phyloP scores from a whole-genome alignment of 73 alveolate genomes.

The Paramecium octaurelia region DNA sequence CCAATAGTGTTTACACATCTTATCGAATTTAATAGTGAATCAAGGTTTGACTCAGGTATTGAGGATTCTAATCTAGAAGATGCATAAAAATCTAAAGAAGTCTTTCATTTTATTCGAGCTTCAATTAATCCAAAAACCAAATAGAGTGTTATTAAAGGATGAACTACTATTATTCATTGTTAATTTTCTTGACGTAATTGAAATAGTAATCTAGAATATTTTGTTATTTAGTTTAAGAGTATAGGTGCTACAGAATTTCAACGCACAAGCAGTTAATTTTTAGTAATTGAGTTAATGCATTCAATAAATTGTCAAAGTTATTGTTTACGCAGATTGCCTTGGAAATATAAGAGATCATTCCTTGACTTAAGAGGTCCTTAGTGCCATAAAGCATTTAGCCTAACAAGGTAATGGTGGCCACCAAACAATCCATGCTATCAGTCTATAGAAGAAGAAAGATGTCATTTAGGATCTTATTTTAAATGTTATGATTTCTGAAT shows the following conservation, averaged over 20 bases:
- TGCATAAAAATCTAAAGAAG: neutral
- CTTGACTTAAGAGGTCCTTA: neutral
- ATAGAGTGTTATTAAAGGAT: neutral
- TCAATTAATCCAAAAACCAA: neutral
- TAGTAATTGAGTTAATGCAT: neutral
- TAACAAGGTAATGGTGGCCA: neutral
- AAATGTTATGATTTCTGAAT: neutral
- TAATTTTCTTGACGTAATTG: neutral
- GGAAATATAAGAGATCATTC: constrained; percentile 1
- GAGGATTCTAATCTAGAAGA: neutral
- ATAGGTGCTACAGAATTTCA: neutral
- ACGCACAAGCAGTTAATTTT: neutral
- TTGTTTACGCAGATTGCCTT: neutral
- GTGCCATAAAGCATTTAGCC: neutral
- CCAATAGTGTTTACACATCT: neutral
- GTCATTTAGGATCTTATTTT: neutral
- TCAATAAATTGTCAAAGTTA: neutral
- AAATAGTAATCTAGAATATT: neutral
- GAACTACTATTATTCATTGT: neutral
- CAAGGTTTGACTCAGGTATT: neutral
- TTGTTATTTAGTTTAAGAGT: neutral
- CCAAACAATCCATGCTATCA: neutral
- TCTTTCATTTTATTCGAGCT: neutral
- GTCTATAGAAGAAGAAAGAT: neutral
- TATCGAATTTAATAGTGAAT: neutral